Evolutionary conservation across 208 protist species (phyloP).

Genomic region (Crithidia brevicula): DNA sequence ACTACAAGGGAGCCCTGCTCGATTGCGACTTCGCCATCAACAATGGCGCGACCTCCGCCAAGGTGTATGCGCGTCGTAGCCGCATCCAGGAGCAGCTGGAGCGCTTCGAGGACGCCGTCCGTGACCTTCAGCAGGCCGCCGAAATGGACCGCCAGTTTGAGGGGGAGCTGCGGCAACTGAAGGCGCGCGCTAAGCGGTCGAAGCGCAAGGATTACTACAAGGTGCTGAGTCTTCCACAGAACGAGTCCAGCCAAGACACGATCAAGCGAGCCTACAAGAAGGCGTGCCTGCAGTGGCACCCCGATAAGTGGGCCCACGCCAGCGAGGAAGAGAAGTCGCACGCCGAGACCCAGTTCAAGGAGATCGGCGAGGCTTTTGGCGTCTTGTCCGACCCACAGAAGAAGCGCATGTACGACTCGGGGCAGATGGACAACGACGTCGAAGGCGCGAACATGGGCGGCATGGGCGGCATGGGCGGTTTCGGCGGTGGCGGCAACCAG

Average conservation of each 20-base stretch:
- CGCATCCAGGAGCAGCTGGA: slow-evolving; percentile 83
- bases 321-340: slow-evolving; percentile 71
- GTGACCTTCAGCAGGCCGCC: slow-evolving; percentile 87
- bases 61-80: slow-evolving; percentile 89
- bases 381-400: slow-evolving; percentile 91
- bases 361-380: slow-evolving; percentile 83
- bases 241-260: slow-evolving; percentile 65
- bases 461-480: slow-evolving; percentile 13
- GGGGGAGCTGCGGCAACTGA: slow-evolving; percentile 61
- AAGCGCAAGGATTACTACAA: slow-evolving; percentile 94
- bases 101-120: slow-evolving; percentile 86
- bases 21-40: slow-evolving; percentile 94
- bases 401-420: slow-evolving; percentile 90
- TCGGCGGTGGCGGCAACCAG: slow-evolving; percentile 23
- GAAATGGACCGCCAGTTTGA: slow-evolving; percentile 72
- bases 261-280: slow-evolving; percentile 91
- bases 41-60: slow-evolving; percentile 78
- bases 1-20: slow-evolving; percentile 84
- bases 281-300: slow-evolving; percentile 90
- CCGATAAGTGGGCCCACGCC: slow-evolving; percentile 91
- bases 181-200: slow-evolving; percentile 60
- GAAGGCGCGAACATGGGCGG: slow-evolving; percentile 56
- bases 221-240: slow-evolving; percentile 68
- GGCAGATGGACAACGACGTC: slow-evolving; percentile 88
- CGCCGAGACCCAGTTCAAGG: slow-evolving; percentile 91